Percentiles rank a stretch among this genome's conserved stretches.
These are phyloP conservation scores for Trichoderma simmonsii DNA, from an alignment of 2,329 filamentous ascomycete genomes.

Conservation along the genomic window DNA sequence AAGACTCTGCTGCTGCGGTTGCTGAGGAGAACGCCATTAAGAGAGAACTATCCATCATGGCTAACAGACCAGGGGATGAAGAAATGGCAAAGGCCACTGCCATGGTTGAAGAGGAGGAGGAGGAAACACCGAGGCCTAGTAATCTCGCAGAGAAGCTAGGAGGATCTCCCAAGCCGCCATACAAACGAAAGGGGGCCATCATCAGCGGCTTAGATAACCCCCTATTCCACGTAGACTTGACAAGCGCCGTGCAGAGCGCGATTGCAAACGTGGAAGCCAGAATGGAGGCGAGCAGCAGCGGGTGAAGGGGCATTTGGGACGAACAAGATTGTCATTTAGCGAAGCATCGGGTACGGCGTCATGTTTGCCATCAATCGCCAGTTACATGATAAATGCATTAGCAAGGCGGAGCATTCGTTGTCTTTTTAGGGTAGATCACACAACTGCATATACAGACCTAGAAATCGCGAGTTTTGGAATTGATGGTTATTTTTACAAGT, in stretches of 20 bases:
- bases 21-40: constrained; percentile 65
- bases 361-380: background rate
- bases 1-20: constrained; percentile 63
- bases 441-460: background rate
- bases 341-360: constrained; percentile 1
- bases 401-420: background rate
- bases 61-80: constrained; percentile 29
- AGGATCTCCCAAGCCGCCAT: constrained; percentile 28
- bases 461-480: background rate
- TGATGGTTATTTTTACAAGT: background rate
- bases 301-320: background rate
- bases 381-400: background rate
- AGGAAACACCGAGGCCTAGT: background rate
- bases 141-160: constrained; percentile 29
- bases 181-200: constrained; percentile 55
- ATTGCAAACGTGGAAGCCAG: constrained; percentile 71
- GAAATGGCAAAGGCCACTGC: constrained; percentile 36
- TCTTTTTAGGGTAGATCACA: background rate
- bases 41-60: constrained; percentile 18
- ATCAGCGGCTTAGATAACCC: constrained; percentile 86
- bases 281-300: constrained; percentile 28
- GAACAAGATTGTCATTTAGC: background rate
- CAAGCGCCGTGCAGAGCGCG: constrained; percentile 82
- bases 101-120: constrained; percentile 14
- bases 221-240: constrained; percentile 91